Base-by-base conservation (phyloP, 306 rosid genomes). In the Vigna reflexopilosa region DNA sequence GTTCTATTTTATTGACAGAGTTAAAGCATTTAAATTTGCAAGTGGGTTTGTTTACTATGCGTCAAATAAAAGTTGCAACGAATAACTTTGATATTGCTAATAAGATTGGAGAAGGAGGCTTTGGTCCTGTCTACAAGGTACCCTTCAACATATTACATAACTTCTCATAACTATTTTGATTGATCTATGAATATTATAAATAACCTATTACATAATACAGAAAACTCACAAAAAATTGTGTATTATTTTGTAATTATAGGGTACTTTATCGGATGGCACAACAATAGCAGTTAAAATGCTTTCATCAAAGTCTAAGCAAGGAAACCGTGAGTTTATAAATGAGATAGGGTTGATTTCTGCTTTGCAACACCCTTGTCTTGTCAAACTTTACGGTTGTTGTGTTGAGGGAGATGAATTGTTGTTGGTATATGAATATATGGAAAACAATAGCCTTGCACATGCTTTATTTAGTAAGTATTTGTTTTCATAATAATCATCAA, bases 21-120 rank as follows among this genome's bases (percentile, higher is more conserved):
- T 76, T 90, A 11, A 72, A 67, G 48, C 82, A 85, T 42, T 65
- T 88, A 61, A 74, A 87, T 30, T 26, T 78, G 42, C 85, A 75
- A 70, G 87, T 85, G 0, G 77, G 87, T 40, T 44, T 55, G 17
- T 90, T 81, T 83, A 69, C 88, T 3, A 81, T 88, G 17, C 71
- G 84, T 45, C 89, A 86, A 86, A 79, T 91, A 13, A 86, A 69
- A 83, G 84, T 81, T 19, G 93, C 97, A 71, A 89, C 92, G 11
- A 76, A 73, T 45, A 83, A 91, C 77, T 91, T 91, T 63, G 92
- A 87, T 49, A 44, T 38, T 34, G 51, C 81, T 19, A 72, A 58
- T 38, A 91, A 91, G 83, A 88, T 91, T 72, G 93, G 92, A 22
- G 93, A 91, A 82, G 93, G 97, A 42, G 97, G 91, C 15, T 91